Percentiles rank a stretch among this genome's conserved stretches.
phyloP scores from a whole-genome alignment of 2,329 filamentous ascomycete species.

The Aspergillus arachidicola region DNA sequence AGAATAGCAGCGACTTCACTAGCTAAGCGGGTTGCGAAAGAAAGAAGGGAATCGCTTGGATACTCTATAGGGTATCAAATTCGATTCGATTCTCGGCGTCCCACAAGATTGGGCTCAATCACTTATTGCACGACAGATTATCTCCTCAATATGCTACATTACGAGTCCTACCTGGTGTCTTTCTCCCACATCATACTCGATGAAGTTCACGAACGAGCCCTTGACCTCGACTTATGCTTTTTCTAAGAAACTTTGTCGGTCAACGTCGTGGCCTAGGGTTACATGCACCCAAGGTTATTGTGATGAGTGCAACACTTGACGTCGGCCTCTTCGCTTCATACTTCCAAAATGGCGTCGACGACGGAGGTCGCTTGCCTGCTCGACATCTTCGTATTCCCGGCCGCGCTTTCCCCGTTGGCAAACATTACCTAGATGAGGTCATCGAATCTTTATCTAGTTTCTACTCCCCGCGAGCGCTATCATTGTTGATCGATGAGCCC shows the following conservation, averaged over 20 bases:
- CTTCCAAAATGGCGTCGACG: conserved; percentile 36
- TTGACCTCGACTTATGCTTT: conserved; percentile 51
- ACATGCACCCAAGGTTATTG: conserved; percentile 46
- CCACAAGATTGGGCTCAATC: conserved; percentile 43
- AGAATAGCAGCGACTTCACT: conserved; percentile 52
- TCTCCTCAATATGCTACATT: conserved; percentile 49
- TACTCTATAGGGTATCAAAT: conserved; percentile 52
- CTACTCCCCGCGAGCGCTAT: conserved; percentile 24
- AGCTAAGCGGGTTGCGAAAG: conserved; percentile 49
- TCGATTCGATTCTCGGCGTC: conserved; percentile 43
- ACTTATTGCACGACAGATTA: conserved; percentile 56
- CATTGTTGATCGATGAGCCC: conserved; percentile 9
- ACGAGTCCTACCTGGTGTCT: conserved; percentile 38
- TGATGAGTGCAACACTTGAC: conserved; percentile 55
- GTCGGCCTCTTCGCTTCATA: conserved; percentile 50
- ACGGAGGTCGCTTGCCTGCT: conserved; percentile 37
- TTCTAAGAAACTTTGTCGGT: conserved; percentile 47
- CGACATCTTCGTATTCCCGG: conserved; percentile 49
- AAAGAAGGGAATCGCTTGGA: conserved; percentile 46
- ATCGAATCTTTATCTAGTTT: conserved; percentile 30
- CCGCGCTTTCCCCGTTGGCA: conserved; percentile 46
- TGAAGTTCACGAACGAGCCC: conserved; percentile 54
- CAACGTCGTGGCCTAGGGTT: conserved; percentile 34
- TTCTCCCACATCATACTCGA: conserved; percentile 55
- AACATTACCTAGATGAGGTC: conserved; percentile 48